Evolutionary conservation across 148 eudicot species (phyloP).

Genomic region (Arctostaphylos glauca): DNA sequence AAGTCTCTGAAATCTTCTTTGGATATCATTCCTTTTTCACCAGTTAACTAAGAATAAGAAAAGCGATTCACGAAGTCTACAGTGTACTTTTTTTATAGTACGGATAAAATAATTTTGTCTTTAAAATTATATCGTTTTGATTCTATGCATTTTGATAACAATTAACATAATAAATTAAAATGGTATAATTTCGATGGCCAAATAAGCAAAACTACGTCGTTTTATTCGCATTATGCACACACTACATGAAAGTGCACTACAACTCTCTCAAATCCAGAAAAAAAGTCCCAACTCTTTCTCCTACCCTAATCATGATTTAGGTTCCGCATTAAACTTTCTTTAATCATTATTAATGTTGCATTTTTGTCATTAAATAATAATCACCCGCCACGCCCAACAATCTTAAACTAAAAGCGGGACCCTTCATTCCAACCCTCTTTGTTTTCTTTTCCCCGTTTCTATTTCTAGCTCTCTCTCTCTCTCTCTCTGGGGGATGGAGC

Average conservation of each 20-base stretch:
- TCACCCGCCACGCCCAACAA: slow-evolving; percentile 19
- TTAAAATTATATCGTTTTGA: too few relatives aligned
- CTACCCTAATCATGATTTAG: slow-evolving; percentile 24
- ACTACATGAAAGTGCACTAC: too few relatives aligned
- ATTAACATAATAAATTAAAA: too few relatives aligned
- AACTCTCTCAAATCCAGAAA: too few relatives aligned
- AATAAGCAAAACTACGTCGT: not conserved
- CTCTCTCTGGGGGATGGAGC: slow-evolving; percentile 14
- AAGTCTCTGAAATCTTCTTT: slow-evolving; percentile 18
- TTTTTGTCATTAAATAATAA: not conserved
- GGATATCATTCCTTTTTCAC: slow-evolving; percentile 21
- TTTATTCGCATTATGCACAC: too few relatives aligned
- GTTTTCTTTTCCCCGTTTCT: slow-evolving; percentile 1
- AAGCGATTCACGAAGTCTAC: too few relatives aligned
- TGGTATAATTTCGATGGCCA: too few relatives aligned
- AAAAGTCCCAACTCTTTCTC: not conserved
- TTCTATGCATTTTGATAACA: too few relatives aligned
- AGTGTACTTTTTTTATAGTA: too few relatives aligned
- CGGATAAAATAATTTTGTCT: too few relatives aligned
- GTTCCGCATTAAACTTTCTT: slow-evolving; percentile 19
- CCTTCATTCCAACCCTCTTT: slow-evolving; percentile 23
- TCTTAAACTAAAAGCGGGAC: slow-evolving; percentile 24
- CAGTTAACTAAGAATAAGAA: slow-evolving; percentile 3
- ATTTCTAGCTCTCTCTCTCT: not conserved
- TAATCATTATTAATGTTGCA: not conserved